Percentiles rank a stretch among this genome's conserved stretches.
These are phyloP conservation scores for Termitomyces sp. DNA, from an alignment of 768 basidiomycete species.

Conservation along the genomic window DNA sequence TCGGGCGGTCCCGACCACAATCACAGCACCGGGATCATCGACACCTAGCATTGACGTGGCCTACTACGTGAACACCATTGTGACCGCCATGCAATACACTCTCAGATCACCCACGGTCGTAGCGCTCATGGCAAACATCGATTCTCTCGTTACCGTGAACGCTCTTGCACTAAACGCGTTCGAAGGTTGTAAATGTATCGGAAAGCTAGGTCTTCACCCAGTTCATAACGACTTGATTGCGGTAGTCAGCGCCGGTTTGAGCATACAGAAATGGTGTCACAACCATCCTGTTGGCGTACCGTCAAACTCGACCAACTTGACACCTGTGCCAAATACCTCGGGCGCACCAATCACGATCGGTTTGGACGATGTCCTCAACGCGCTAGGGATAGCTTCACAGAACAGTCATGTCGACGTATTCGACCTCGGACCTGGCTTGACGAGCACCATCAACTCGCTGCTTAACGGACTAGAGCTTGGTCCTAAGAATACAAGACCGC, in stretches of 20 bases:
- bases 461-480: slow-evolving; percentile 4
- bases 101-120: slow-evolving; percentile 17
- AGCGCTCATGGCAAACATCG: slow-evolving; percentile 13
- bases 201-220: slow-evolving; percentile 13
- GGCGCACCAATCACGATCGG: slow-evolving; percentile 5
- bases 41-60: slow-evolving; percentile 9
- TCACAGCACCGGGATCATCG: neutral
- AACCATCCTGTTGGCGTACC: slow-evolving; percentile 5
- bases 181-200: slow-evolving; percentile 15
- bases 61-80: slow-evolving; percentile 16
- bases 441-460: slow-evolving; percentile 1
- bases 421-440: neutral
- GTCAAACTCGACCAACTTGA: neutral
- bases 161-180: slow-evolving; percentile 14
- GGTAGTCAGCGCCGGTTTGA: slow-evolving; percentile 12
- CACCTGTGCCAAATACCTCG: slow-evolving; percentile 2
- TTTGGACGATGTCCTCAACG: slow-evolving; percentile 6
- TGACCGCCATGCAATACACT: slow-evolving; percentile 14
- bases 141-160: slow-evolving; percentile 16
- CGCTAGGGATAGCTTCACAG: slow-evolving; percentile 4
- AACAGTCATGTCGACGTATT: slow-evolving; percentile 1
- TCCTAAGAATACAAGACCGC: slow-evolving; percentile 2
- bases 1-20: neutral
- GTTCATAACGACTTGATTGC: slow-evolving; percentile 11
- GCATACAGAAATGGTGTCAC: slow-evolving; percentile 12